phyloP scores from a whole-genome alignment of 2,329 filamentous ascomycete genomes.

The Xylaria sp. region DNA sequence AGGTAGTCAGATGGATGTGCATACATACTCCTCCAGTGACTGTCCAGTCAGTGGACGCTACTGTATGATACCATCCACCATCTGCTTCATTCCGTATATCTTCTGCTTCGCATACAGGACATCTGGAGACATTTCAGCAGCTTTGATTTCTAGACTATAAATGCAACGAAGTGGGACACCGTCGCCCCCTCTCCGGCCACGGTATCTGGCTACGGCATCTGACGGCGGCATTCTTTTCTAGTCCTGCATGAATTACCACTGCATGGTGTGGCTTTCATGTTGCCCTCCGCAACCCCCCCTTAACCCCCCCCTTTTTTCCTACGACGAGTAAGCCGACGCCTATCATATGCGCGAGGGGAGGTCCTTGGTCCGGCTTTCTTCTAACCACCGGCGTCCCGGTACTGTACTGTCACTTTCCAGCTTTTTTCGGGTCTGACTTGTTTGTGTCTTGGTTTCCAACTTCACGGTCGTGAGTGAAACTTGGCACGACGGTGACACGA shows the following conservation, averaged over 20 bases:
- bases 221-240: slow-evolving; percentile 29
- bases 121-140: slow-evolving; percentile 13
- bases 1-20: not conserved
- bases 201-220: slow-evolving; percentile 25
- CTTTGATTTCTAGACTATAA: not conserved
- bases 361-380: slow-evolving; percentile 12
- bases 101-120: too few species aligned
- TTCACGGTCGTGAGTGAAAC: slow-evolving; percentile 6
- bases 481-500: slow-evolving; percentile 22
- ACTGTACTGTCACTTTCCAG: slow-evolving; percentile 2
- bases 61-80: too few species aligned
- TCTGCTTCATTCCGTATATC: too few species aligned
- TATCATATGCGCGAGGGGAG: slow-evolving; percentile 23
- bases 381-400: slow-evolving; percentile 29
- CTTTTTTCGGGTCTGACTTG: not conserved
- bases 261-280: slow-evolving; percentile 25
- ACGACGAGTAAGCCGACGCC: slow-evolving; percentile 25
- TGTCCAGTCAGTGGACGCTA: too few species aligned
- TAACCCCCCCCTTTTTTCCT: not conserved
- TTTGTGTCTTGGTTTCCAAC: not conserved
- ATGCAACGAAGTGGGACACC: slow-evolving; percentile 33
- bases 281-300: not conserved
- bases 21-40: too few species aligned
- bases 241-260: slow-evolving; percentile 35
- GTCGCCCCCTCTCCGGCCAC: slow-evolving; percentile 28